A percentile compares a stretch with the other conserved stretches of the same genome.
phyloP scores from a whole-genome alignment of 108 stramenopile species.

The Cylindrotheca fusiformis region DNA sequence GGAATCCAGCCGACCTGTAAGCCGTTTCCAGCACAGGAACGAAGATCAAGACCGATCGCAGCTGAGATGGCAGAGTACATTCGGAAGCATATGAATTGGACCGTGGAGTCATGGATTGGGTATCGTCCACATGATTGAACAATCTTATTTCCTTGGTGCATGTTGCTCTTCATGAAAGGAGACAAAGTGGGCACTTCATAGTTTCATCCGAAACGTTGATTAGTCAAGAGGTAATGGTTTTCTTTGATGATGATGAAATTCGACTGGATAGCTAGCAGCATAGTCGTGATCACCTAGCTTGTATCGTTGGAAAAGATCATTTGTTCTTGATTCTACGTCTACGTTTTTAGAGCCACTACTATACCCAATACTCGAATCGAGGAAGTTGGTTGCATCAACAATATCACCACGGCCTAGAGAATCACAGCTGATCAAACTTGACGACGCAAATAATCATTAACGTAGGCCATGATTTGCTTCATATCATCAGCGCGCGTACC shows the following conservation, averaged over 20 bases:
- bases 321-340: neutral
- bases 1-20: constrained; percentile 71
- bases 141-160: too few relatives aligned
- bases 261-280: neutral
- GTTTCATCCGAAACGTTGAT: neutral
- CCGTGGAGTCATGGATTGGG: constrained; percentile 77
- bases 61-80: constrained; percentile 63
- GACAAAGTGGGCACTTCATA: too few relatives aligned
- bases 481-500: constrained; percentile 40
- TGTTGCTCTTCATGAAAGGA: too few relatives aligned
- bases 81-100: constrained; percentile 78
- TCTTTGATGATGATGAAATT: neutral
- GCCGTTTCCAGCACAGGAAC: constrained; percentile 61
- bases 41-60: constrained; percentile 56
- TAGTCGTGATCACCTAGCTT: neutral
- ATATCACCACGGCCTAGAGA: too few relatives aligned
- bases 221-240: neutral
- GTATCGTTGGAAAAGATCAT: neutral
- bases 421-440: neutral
- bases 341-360: neutral
- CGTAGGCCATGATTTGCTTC: constrained; percentile 32
- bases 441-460: constrained; percentile 1
- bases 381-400: too few relatives aligned
- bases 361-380: neutral
- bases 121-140: constrained; percentile 34